Percentiles rank a stretch among this genome's conserved stretches.
These are phyloP conservation scores for Exserohilum rostratum DNA, from an alignment of 2,329 filamentous ascomycete species.

Conservation along the genomic window DNA sequence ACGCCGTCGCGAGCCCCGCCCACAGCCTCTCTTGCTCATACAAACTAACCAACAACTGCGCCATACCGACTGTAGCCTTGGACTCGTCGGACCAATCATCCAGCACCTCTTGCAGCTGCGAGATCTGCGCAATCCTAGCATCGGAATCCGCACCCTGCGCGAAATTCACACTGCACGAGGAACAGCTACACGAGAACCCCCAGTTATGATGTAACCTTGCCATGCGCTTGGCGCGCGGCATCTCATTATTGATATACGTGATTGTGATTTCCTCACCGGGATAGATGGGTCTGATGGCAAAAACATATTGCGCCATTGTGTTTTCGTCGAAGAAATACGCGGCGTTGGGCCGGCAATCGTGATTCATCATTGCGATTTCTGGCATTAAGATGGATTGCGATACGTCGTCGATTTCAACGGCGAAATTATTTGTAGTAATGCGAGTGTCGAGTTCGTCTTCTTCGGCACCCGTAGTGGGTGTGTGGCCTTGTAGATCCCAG, in stretches of 20 bases:
- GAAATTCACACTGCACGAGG: conserved; percentile 44
- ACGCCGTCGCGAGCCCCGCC: conserved; percentile 46
- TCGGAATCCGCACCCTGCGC: conserved; percentile 40
- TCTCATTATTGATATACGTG: conserved; percentile 51
- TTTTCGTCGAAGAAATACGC: conserved; percentile 50
- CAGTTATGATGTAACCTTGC: conserved; percentile 41
- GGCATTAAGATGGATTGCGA: conserved; percentile 39
- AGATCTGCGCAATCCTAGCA: conserved; percentile 41
- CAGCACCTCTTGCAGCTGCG: conserved; percentile 32
- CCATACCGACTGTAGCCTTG: conserved; percentile 38
- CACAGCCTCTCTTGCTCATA: conserved; percentile 48
- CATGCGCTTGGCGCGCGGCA: conserved; percentile 38
- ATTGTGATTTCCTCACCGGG: conserved; percentile 52
- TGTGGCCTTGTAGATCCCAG: conserved; percentile 35
- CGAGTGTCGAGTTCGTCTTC: conserved; percentile 41
- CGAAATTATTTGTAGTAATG: conserved; percentile 47
- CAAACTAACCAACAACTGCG: conserved; percentile 44
- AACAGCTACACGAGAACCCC: conserved; percentile 51
- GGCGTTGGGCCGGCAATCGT: conserved; percentile 48
- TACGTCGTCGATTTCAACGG: conserved; percentile 31
- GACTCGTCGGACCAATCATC: conserved; percentile 37
- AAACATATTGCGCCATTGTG: conserved; percentile 49
- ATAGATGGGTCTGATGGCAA: conserved; percentile 47
- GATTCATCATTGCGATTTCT: conserved; percentile 46
- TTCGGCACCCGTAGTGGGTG: conserved; percentile 28